Percentiles rank a stretch among this genome's conserved stretches.
Evolutionary conservation across 1,139 yeast species (phyloP).

Genomic region (Yamadazyma mexicana): DNA sequence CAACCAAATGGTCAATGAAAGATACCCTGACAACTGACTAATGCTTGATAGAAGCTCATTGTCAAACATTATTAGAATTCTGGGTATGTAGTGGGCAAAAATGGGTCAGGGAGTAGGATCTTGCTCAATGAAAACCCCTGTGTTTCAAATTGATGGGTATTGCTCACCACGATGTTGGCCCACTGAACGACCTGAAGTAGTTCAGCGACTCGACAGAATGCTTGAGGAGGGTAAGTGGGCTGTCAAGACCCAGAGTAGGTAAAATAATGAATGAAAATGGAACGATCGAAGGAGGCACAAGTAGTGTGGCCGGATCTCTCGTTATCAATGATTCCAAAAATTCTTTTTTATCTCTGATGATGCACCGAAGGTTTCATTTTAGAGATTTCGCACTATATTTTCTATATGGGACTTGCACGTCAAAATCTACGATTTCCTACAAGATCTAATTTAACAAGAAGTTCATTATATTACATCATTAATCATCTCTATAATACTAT

Average conservation of each 20-base stretch:
- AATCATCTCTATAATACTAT: conserved; percentile 12
- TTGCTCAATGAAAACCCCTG: no score
- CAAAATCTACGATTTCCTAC: neutral
- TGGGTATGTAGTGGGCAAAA: neutral
- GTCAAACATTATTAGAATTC: neutral
- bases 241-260: no score
- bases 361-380: conserved; percentile 1
- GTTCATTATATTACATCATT: conserved; percentile 5
- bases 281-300: no score
- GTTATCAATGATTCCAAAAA: neutral
- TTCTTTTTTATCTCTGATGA: neutral
- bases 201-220: no score
- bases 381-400: neutral
- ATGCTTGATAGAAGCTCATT: conserved; percentile 4
- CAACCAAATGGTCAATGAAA: conserved; percentile 55
- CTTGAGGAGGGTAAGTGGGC: no score
- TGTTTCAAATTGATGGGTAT: no score
- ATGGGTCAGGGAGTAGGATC: neutral
- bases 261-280: no score
- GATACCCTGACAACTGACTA: conserved; percentile 19
- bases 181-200: no score
- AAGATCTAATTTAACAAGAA: neutral
- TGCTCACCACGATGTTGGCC: no score
- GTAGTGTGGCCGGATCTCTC: no score
- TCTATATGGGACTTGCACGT: neutral